phyloP scores from a whole-genome alignment of 2,329 filamentous ascomycete genomes.

The Apiospora sp. region DNA sequence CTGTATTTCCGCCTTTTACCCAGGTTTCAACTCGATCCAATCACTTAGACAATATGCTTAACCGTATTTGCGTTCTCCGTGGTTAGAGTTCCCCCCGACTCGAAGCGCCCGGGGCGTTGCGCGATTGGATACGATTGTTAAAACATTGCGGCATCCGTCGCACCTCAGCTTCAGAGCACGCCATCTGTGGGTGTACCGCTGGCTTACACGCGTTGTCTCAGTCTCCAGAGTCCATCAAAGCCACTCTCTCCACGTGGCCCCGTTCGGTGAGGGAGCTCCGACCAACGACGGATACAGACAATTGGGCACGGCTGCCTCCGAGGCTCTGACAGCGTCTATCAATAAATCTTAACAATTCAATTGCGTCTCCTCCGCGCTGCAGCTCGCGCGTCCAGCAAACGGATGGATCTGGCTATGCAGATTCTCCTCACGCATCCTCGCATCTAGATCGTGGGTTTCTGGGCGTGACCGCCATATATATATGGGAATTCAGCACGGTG shows the following conservation, averaged over 20 bases:
- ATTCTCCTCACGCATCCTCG: not conserved
- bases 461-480: not conserved
- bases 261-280: not conserved
- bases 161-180: not conserved
- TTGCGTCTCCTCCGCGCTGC: not conserved
- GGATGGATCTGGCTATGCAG: not conserved
- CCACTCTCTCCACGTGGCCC: slow-evolving; percentile 11
- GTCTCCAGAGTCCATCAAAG: not conserved
- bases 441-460: not conserved
- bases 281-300: not conserved
- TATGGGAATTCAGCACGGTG: not conserved
- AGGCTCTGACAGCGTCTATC: not conserved
- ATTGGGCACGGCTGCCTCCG: not conserved
- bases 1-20: not conserved
- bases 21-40: not conserved
- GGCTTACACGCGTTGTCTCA: not conserved
- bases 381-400: not conserved
- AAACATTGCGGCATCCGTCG: not conserved
- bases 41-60: not conserved
- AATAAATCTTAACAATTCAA: not conserved
- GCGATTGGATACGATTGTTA: not conserved
- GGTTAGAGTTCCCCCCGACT: not conserved
- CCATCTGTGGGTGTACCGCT: not conserved
- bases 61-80: not conserved
- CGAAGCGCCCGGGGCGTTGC: not conserved